These are phyloP conservation scores for Solanum corneliomulleri DNA, from an alignment of 257 asterid species.

Conservation along the genomic window DNA sequence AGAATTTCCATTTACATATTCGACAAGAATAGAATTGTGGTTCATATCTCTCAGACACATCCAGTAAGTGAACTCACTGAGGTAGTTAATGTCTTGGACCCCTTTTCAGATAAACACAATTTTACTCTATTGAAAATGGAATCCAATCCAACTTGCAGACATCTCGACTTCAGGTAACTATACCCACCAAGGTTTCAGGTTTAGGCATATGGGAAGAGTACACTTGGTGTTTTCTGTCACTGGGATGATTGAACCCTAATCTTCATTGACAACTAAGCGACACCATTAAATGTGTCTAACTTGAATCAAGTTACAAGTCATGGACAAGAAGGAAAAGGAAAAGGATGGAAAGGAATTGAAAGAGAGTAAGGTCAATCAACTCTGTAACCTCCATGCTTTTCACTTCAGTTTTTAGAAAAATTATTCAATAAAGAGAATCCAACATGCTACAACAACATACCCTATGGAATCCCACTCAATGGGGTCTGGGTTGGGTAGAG, in stretches of 20 bases:
- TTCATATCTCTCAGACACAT: not conserved
- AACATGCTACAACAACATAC: too few species aligned
- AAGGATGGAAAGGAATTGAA: not conserved
- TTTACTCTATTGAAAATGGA: not conserved
- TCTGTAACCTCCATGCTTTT: not conserved
- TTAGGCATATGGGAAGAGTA: not conserved
- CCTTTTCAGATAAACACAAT: not conserved
- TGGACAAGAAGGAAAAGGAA: not conserved
- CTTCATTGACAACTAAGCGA: not conserved
- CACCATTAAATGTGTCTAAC: not conserved
- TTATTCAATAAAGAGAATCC: not conserved
- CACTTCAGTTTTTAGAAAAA: not conserved
- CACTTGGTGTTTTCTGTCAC: not conserved
- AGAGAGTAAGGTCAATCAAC: not conserved
- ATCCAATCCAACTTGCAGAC: not conserved
- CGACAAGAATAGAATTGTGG: not conserved
- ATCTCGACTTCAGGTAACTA: not conserved
- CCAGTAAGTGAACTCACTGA: not conserved
- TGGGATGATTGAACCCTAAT: not conserved
- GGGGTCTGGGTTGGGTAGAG: too few species aligned
- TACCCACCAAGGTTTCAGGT: not conserved
- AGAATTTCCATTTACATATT: not conserved
- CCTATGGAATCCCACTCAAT: too few species aligned
- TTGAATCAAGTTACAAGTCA: not conserved
- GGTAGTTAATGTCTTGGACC: not conserved